Evolutionary conservation across 106 monocot genomes (phyloP).

Genomic region (Dendrobium officinale): DNA sequence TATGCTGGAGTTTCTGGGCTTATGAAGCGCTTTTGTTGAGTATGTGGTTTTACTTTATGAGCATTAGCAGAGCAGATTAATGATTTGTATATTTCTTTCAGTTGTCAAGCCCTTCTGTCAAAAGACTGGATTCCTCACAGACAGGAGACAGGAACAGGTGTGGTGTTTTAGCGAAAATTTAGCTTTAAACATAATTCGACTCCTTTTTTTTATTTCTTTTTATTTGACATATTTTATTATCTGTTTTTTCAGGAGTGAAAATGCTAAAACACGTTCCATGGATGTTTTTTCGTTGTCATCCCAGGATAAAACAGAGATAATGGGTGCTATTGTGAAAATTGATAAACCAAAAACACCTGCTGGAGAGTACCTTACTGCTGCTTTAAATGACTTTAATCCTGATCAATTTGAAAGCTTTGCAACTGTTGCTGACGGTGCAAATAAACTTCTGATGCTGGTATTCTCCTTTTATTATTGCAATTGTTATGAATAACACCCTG

Average conservation of each 20-base stretch:
- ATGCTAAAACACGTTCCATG: constrained; percentile 28
- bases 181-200: background rate
- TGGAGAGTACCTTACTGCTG: constrained; percentile 90
- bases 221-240: background rate
- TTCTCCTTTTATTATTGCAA: background rate
- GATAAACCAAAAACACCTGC: constrained; percentile 92
- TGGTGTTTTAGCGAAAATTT: constrained; percentile 2
- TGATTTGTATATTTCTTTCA: constrained; percentile 16
- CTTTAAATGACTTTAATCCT: constrained; percentile 89
- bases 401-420: constrained; percentile 93
- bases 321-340: constrained; percentile 73
- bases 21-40: background rate
- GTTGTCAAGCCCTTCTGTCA: constrained; percentile 68
- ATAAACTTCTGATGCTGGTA: constrained; percentile 99
- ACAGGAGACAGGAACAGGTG: constrained; percentile 61
- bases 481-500: background rate
- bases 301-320: constrained; percentile 36
- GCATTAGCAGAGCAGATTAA: background rate
- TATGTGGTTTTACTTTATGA: background rate
- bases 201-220: background rate
- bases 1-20: background rate
- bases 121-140: constrained; percentile 23
- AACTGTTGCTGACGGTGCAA: constrained; percentile 88
- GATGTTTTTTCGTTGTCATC: constrained; percentile 33
- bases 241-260: constrained; percentile 37